These are phyloP conservation scores for Thraustotheca clavata DNA, from an alignment of 352 stramenopile genomes.

Conservation along the genomic window DNA sequence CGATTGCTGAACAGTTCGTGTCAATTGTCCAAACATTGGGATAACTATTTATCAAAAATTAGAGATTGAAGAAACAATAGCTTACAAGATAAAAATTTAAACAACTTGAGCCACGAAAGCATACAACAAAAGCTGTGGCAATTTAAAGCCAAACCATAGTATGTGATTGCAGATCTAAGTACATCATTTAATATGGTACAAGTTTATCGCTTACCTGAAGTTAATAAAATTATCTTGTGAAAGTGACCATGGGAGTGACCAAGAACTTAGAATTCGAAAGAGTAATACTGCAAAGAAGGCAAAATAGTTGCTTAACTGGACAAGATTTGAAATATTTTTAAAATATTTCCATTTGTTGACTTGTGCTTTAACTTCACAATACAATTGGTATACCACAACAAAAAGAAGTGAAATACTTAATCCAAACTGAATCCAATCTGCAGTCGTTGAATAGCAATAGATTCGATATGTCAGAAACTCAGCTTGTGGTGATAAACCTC, in stretches of 20 bases:
- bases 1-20: not conserved
- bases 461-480: slow-evolving; percentile 20
- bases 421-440: not conserved
- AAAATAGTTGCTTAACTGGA: not conserved
- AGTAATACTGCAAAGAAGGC: slow-evolving; percentile 2
- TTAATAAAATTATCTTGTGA: not conserved
- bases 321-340: not conserved
- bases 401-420: not conserved
- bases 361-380: not conserved
- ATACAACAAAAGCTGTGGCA: slow-evolving; percentile 21
- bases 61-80: not conserved
- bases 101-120: slow-evolving; percentile 20
- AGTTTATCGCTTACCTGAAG: not conserved
- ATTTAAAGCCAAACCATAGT: slow-evolving; percentile 14
- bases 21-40: slow-evolving; percentile 19
- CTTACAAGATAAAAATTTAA: slow-evolving; percentile 20
- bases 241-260: not conserved
- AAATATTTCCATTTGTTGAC: not conserved
- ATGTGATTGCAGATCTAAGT: slow-evolving; percentile 6
- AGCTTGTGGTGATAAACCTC: slow-evolving; percentile 13
- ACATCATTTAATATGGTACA: not conserved
- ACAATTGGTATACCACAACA: not conserved
- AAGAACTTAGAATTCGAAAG: not conserved
- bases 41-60: slow-evolving; percentile 11
- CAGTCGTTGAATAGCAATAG: not conserved